Conservation (phyloP, 2,329 filamentous ascomycete genomes). For the Exophiala alcalophila region DNA sequence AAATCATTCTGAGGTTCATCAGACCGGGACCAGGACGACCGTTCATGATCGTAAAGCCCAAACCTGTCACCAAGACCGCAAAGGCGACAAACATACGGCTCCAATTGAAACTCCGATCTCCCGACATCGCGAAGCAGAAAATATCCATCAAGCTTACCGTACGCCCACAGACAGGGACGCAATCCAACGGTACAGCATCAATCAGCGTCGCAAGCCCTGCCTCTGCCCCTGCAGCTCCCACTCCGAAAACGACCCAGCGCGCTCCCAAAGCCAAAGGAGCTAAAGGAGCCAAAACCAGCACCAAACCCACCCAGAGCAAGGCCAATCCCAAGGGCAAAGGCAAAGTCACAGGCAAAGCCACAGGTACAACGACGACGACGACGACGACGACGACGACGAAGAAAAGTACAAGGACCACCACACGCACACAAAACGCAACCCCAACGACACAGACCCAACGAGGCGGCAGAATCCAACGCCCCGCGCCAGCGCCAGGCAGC, state of each 20-base stretch:
- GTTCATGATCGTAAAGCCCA: no score
- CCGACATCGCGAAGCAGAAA: no score
- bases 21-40: no score
- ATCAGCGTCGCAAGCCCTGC: not conserved
- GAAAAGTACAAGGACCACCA: not conserved
- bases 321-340: not conserved
- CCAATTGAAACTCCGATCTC: no score
- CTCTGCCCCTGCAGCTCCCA: not conserved
- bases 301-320: not conserved
- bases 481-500: not conserved
- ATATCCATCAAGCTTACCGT: not conserved
- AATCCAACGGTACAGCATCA: not conserved
- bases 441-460: no score
- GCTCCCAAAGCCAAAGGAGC: conserved; percentile 3
- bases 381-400: not conserved
- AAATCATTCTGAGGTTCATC: no score
- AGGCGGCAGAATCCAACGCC: no score
- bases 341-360: not conserved
- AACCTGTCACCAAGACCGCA: no score
- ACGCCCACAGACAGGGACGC: not conserved
- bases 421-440: not conserved
- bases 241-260: not conserved
- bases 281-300: not conserved
- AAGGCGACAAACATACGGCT: no score
- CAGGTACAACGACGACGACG: not conserved